Evolutionary conservation across 192 early-diverging fungal genomes (phyloP).

Genomic region (Backusella luteola): DNA sequence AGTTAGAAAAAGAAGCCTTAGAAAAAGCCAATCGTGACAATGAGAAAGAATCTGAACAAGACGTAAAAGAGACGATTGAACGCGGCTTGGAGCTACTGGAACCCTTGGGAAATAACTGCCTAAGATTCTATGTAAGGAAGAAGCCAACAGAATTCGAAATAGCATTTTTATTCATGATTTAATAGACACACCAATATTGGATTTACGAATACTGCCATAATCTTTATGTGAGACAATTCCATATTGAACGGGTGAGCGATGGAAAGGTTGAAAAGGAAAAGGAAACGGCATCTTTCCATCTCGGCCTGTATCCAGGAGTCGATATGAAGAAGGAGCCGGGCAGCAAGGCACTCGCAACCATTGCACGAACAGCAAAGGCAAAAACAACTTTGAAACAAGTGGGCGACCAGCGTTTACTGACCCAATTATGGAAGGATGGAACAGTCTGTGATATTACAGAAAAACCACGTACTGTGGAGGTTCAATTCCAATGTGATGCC

Average conservation of each 20-base stretch:
- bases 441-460: conserved; percentile 74
- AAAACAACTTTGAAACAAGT: conserved; percentile 37
- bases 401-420: conserved; percentile 59
- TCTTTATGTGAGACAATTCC: conserved; percentile 31
- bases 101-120: conserved; percentile 47
- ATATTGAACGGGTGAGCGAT: conserved; percentile 19
- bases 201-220: conserved; percentile 86
- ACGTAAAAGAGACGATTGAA: conserved; percentile 37
- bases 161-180: background rate
- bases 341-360: background rate
- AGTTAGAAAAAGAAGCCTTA: conserved; percentile 8
- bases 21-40: conserved; percentile 15
- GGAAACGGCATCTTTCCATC: conserved; percentile 17
- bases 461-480: conserved; percentile 64
- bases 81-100: conserved; percentile 60
- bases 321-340: background rate
- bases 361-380: background rate
- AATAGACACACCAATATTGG: conserved; percentile 60
- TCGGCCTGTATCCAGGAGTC: conserved; percentile 10
- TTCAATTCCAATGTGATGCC: conserved; percentile 82
- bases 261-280: conserved; percentile 4
- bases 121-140: conserved; percentile 36
- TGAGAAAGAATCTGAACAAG: conserved; percentile 31
- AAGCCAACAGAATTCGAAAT: background rate
- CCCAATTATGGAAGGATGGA: conserved; percentile 73